Evolutionary conservation across 106 monocot genomes (phyloP).

Genomic region (Phalaenopsis aphrodite): DNA sequence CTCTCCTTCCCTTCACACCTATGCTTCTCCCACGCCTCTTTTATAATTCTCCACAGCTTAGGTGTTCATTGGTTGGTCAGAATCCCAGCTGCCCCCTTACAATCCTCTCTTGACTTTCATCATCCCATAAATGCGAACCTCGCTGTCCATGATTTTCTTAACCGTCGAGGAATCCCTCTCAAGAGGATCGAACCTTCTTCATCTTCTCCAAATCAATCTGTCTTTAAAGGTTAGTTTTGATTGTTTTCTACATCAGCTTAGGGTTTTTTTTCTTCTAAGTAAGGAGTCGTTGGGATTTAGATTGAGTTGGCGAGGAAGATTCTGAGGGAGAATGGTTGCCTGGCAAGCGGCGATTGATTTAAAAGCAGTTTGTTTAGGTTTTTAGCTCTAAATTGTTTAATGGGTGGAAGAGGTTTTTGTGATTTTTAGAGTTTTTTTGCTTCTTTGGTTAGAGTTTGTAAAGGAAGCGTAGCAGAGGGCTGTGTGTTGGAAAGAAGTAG

Average conservation of each 20-base stretch:
- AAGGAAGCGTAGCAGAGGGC: background rate
- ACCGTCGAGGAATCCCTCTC: background rate
- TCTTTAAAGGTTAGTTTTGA: background rate
- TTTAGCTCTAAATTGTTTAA: background rate
- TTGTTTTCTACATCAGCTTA: background rate
- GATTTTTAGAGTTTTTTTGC: background rate
- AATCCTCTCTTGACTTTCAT: background rate
- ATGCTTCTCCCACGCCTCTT: background rate
- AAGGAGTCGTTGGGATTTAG: background rate
- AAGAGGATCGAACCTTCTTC: background rate
- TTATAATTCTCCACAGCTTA: background rate
- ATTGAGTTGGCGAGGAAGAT: background rate
- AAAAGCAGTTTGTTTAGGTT: background rate
- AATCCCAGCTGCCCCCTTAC: conserved; percentile 5
- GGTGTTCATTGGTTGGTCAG: conserved; percentile 2
- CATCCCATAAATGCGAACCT: background rate
- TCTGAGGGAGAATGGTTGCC: background rate
- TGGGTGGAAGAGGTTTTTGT: background rate
- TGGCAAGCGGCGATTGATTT: background rate
- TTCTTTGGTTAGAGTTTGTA: background rate
- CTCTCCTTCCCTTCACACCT: background rate
- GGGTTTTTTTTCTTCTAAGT: background rate
- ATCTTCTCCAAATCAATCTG: background rate
- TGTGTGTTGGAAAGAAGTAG: background rate
- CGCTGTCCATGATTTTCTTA: background rate